Base-by-base conservation (phyloP, 345 rosid species). In the Cochlearia excelsa region DNA sequence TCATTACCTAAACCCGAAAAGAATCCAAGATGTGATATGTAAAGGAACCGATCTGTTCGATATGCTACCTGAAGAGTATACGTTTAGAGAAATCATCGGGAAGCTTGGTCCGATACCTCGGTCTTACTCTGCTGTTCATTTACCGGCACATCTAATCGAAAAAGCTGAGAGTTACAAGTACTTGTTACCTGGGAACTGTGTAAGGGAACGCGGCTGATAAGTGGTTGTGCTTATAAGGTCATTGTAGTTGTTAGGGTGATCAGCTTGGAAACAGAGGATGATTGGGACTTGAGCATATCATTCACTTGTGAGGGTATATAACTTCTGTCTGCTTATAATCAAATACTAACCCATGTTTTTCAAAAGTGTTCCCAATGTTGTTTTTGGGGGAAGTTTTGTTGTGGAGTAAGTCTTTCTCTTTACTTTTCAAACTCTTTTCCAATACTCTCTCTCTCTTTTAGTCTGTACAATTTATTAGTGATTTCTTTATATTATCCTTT, bases 31-130 rank as follows among this genome's bases (percentile, higher is more conserved):
- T 40, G 81, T 88, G 39, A 92, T 92, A 46, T 92, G 98, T 63
- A 80, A 46, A 74, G 98, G 98, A 31, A 70, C 79, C 55, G 79
- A 88, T 64, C 70, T 92, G 59, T 92, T 84, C 53, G 98, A 92
- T 50, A 86, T 92, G 98, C 68, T 92, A 50, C 96, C 96, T 2
- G 95, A 92, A 70, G 98, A 86, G 72, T 84, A 88, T 69, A 81
- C 98, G 1, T 92, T 92, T 70, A 80, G 76, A 78, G 96, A 86
- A 57, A 88, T 92, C 44, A 88, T 92, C 3, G 90, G 88, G 76
- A 92, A 86, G 77, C 74, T 88, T 84, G 96, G 96, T 37, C 82
- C 90, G 7, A 84, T 92, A 26, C 93, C 88, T 8, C 78, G 39
- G 57, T 81, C 93, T 3, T 84, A 72, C 51, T 86, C 98, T 0